Evolutionary conservation across 768 basidiomycete genomes (phyloP), one percentile per base, ranked within the genome.

Genomic region (Amanita subjunquillea): DNA sequence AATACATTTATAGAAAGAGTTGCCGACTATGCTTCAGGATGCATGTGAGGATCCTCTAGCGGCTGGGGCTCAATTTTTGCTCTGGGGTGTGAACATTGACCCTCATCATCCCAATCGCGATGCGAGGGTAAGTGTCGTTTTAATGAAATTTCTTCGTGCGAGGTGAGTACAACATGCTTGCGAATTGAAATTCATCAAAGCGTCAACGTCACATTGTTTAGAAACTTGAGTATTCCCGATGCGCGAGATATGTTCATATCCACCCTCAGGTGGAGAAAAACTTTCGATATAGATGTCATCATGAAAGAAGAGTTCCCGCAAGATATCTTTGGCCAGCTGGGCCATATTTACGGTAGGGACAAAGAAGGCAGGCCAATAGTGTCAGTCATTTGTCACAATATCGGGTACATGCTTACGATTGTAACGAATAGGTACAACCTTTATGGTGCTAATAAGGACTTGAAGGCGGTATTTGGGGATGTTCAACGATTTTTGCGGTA

Each of bases 91-190:
- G 17, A 65, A 62, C 1, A 75, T 91, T 25, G 77, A 86, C 63
- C 84, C 89, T 2, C 55, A 52, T 2, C 68, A 71, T 51, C 76
- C 79, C 10, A 65, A 59, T n/a, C 50, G 61, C 45, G 77, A 87
- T 62, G 80, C 87, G 0, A 76, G 78, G 6, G 78, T 80, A 54
- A 88, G 85, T 59, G 86, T 91, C 30, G 60, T 91, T 7, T 71
- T 91, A 36, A 79, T 90, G 77, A 90, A 91, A 62, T 91, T 91
- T 70, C 68, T 89, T 29, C 76, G 85, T 53, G 89, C 89, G 4
- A 78, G 85, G 85, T 82, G 58, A 34, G 65, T 42, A n/a, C 52
- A 42, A 20, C 34, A 15, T n/a, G 27, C 27, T 13, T 20, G 12
- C 5, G n/a, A n/a, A 43, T 17, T 32, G 7, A 30, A 30, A 6